Base-by-base conservation (phyloP, 495 filamentous ascomycete species). In the Neohortaea acidophila region DNA sequence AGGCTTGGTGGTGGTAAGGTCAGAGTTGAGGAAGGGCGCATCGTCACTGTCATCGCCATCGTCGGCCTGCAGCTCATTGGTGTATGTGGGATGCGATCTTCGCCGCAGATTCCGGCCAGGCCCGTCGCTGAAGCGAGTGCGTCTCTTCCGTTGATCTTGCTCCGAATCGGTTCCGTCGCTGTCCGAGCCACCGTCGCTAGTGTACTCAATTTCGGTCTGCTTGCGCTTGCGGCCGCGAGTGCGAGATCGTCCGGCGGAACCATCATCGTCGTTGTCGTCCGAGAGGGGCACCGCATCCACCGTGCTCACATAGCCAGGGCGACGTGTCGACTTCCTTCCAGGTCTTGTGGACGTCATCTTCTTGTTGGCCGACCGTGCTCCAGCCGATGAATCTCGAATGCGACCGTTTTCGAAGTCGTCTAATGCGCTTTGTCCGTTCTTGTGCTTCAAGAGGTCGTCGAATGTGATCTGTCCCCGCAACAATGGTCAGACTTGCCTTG, bases 391-490 rank as follows among this genome's bases (percentile, higher is more conserved):
- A n/a, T n/a, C n/a, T n/a, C n/a, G n/a, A n/a, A n/a, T n/a, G n/a
- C n/a, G n/a, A n/a, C n/a, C 17, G 32, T 21, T 34, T 21, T 45
- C 39, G 35, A 49, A 59, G 29, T 38, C 40, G 33, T 55, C 36
- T 4, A 59, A 46, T 17, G 51, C 56, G 22, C 18, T 35, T 15
- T 44, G 34, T 1, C 58, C 56, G 49, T 54, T 49, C 9, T 57
- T 42, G 9, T 51, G 33, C 2, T 33, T n/a, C 10, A 58, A 32
- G 2, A 61, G 49, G 14, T 51, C 28, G 21, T 56, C 52, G 37
- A 59, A 56, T 9, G 44, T 22, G n/a, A 59, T 26, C 55, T 58
- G 24, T n/a, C n/a, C n/a, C n/a, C n/a, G n/a, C n/a, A n/a, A n/a
- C n/a, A n/a, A n/a, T n/a, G n/a, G n/a, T n/a, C n/a, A n/a, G n/a